These are phyloP conservation scores for Taphrina deformans DNA, from an alignment of 1,139 yeast genomes.

Conservation along the genomic window DNA sequence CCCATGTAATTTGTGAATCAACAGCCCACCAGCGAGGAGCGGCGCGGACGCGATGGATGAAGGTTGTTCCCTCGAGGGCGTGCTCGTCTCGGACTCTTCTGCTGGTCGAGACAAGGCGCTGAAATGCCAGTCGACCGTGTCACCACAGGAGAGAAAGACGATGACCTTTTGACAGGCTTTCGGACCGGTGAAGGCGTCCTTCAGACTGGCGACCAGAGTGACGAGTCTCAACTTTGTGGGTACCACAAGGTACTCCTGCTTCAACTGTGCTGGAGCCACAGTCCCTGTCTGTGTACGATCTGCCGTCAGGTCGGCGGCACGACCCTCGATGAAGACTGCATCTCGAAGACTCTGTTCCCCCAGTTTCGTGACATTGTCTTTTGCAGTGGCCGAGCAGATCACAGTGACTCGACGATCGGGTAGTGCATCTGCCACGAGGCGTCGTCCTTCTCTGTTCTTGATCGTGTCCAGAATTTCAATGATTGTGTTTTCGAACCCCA, in stretches of 20 bases:
- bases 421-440: constrained; percentile 52
- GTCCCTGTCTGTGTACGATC: constrained; percentile 43
- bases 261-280: constrained; percentile 83
- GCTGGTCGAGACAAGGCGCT: constrained; percentile 57
- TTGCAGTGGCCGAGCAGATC: constrained; percentile 92
- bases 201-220: constrained; percentile 65
- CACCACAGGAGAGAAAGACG: constrained; percentile 90
- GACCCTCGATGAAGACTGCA: constrained; percentile 61
- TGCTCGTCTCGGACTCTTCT: constrained; percentile 43
- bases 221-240: constrained; percentile 91
- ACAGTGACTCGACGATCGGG: constrained; percentile 74
- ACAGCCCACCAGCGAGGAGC: constrained; percentile 51
- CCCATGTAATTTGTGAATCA: constrained; percentile 83
- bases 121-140: constrained; percentile 90
- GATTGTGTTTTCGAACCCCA: constrained; percentile 93
- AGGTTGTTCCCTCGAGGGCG: constrained; percentile 43
- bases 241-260: constrained; percentile 73
- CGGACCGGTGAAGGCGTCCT: constrained; percentile 37
- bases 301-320: constrained; percentile 23
- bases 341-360: constrained; percentile 72
- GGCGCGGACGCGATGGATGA: constrained; percentile 45
- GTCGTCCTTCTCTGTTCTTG: constrained; percentile 47
- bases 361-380: constrained; percentile 71
- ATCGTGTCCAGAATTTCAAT: constrained; percentile 65
- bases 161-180: constrained; percentile 57